Evolutionary conservation across 1,139 yeast genomes (phyloP).

Genomic region (Zygosaccharomyces pseudobailii): DNA sequence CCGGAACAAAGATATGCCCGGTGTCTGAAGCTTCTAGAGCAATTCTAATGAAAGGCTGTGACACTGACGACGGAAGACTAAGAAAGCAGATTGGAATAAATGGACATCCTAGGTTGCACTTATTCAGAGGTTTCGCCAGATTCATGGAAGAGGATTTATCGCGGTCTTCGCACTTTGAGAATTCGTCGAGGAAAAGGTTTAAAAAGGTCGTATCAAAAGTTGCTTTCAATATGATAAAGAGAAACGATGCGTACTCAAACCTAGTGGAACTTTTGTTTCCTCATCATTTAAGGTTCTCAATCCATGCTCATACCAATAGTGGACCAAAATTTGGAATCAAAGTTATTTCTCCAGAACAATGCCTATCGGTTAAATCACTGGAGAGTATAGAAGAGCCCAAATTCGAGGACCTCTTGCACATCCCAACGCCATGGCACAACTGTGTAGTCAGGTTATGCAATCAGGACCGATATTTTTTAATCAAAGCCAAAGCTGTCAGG

Average conservation of each 20-base stretch:
- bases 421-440: constrained; percentile 68
- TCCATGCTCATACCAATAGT: constrained; percentile 53
- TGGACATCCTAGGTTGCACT: constrained; percentile 47
- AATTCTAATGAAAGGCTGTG: constrained; percentile 40
- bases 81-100: constrained; percentile 35
- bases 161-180: constrained; percentile 38
- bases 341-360: constrained; percentile 42
- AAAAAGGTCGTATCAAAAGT: constrained; percentile 49
- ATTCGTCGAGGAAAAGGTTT: constrained; percentile 44
- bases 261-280: constrained; percentile 57
- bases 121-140: constrained; percentile 54
- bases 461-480: constrained; percentile 29
- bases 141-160: constrained; percentile 57
- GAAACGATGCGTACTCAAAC: constrained; percentile 62
- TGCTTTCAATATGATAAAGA: constrained; percentile 60
- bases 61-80: constrained; percentile 39
- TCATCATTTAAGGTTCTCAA: constrained; percentile 53
- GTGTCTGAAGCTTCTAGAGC: constrained; percentile 38
- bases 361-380: constrained; percentile 39
- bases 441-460: constrained; percentile 43
- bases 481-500: constrained; percentile 34
- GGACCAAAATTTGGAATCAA: constrained; percentile 59
- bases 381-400: constrained; percentile 38
- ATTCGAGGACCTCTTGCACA: constrained; percentile 49
- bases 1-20: constrained; percentile 36